Conservation (phyloP, 1,139 yeast genomes). For the Suhomyces yuchorum region DNA sequence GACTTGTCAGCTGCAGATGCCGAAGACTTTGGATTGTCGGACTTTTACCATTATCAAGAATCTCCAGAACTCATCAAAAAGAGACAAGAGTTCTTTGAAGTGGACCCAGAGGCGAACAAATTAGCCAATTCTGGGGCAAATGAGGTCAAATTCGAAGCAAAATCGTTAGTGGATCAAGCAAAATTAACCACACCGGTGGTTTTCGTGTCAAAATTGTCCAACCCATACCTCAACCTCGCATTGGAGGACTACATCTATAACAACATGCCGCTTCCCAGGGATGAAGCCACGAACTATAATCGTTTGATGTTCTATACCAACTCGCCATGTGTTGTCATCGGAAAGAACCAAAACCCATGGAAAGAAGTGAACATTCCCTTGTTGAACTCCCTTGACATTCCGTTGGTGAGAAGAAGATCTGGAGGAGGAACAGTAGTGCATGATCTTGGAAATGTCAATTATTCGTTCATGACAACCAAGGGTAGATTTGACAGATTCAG, state of each 20-base stretch:
- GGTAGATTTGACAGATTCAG: constrained; percentile 63
- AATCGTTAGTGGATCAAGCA: constrained; percentile 15
- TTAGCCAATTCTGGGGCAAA: background rate
- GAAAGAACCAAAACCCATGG: constrained; percentile 96
- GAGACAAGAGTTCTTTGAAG: constrained; percentile 9
- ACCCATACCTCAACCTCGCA: constrained; percentile 80
- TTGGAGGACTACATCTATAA: constrained; percentile 78
- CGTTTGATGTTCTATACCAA: constrained; percentile 76
- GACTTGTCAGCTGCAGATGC: constrained; percentile 37
- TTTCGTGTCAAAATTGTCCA: constrained; percentile 50
- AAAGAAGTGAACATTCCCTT: constrained; percentile 72
- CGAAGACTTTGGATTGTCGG: constrained; percentile 42
- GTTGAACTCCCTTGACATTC: constrained; percentile 57
- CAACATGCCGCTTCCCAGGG: constrained; percentile 51
- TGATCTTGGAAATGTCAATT: constrained; percentile 89
- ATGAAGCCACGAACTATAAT: constrained; percentile 30
- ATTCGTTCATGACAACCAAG: constrained; percentile 75
- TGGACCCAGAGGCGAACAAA: background rate
- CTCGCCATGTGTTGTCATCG: constrained; percentile 86
- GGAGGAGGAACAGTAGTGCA: constrained; percentile 99
- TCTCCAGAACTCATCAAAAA: constrained; percentile 29
- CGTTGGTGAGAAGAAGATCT: constrained; percentile 73
- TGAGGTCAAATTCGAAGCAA: background rate
- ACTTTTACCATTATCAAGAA: constrained; percentile 44
- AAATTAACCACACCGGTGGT: constrained; percentile 29